A percentile compares a stretch with the other conserved stretches of the same genome.
Evolutionary conservation across 352 stramenopile species (phyloP).

Genomic region (Halophytophthora polymorphica): DNA sequence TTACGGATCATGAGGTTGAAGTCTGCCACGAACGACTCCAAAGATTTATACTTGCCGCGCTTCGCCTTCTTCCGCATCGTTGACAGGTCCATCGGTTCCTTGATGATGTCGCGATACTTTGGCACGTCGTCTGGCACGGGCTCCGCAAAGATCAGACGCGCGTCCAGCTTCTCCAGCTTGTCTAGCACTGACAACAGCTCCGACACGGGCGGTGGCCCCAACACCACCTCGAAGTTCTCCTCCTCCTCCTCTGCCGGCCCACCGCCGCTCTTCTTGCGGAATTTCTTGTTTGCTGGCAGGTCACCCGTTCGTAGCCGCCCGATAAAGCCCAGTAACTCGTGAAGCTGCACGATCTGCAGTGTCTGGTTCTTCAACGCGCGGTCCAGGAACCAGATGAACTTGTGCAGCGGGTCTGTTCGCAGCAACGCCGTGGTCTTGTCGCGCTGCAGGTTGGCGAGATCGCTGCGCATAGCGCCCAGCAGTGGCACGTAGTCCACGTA

Average conservation of each 20-base stretch:
- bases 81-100: constrained; percentile 83
- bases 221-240: constrained; percentile 78
- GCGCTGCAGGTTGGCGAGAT: constrained; percentile 79
- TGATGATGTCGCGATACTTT: constrained; percentile 81
- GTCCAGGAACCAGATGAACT: constrained; percentile 89
- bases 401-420: constrained; percentile 77
- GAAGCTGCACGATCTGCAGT: constrained; percentile 60
- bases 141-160: constrained; percentile 80
- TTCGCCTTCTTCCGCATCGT: constrained; percentile 81
- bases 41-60: constrained; percentile 76
- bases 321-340: constrained; percentile 70
- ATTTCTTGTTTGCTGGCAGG: constrained; percentile 72
- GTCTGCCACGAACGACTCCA: constrained; percentile 74
- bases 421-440: constrained; percentile 72
- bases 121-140: constrained; percentile 82
- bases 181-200: constrained; percentile 69
- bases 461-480: constrained; percentile 70
- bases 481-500: constrained; percentile 85
- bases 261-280: constrained; percentile 53
- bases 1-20: constrained; percentile 88
- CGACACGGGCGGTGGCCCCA: constrained; percentile 67
- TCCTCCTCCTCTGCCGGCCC: constrained; percentile 65
- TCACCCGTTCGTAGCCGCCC: constrained; percentile 68
- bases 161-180: constrained; percentile 77
- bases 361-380: constrained; percentile 74